Evolutionary conservation across 805 yeast species (phyloP).

Genomic region (Candida dajiaensis): DNA sequence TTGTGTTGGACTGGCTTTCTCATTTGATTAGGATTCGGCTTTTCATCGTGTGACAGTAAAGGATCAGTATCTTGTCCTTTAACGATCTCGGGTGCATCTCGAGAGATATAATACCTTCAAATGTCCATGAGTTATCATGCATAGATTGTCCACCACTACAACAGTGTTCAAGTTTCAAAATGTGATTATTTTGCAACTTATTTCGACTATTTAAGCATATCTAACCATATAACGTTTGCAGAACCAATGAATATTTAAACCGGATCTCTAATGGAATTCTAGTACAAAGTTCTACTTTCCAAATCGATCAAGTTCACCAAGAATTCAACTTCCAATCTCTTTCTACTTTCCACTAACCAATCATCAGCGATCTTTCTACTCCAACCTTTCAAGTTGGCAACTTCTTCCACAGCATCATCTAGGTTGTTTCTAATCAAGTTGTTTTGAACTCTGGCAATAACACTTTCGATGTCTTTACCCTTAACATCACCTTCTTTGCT

Average conservation of each 20-base stretch:
- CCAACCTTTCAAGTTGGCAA: constrained; percentile 87
- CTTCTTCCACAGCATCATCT: constrained; percentile 89
- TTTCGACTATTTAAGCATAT: not conserved
- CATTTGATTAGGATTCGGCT: no score
- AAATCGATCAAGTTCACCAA: constrained; percentile 63
- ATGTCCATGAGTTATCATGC: no score
- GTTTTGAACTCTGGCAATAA: constrained; percentile 78
- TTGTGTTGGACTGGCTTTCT: no score
- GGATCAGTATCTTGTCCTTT: no score
- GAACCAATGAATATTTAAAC: not conserved
- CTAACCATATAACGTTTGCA: not conserved
- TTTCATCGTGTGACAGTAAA: no score
- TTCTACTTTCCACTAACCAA: constrained; percentile 88
- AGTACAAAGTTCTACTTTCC: constrained; percentile 48
- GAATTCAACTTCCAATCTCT: constrained; percentile 82
- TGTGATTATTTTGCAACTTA: not conserved
- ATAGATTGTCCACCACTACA: not conserved
- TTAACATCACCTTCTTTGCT: constrained; percentile 73
- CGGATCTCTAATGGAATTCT: constrained; percentile 2
- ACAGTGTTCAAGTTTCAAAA: not conserved
- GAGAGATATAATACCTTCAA: no score
- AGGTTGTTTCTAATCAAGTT: constrained; percentile 70
- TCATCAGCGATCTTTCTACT: constrained; percentile 82
- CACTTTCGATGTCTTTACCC: constrained; percentile 83
- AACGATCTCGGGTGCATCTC: no score